A percentile compares a stretch with the other conserved stretches of the same genome.
Conservation (phyloP, 1,139 yeast species). For the Arxiozyma heterogenica region DNA sequence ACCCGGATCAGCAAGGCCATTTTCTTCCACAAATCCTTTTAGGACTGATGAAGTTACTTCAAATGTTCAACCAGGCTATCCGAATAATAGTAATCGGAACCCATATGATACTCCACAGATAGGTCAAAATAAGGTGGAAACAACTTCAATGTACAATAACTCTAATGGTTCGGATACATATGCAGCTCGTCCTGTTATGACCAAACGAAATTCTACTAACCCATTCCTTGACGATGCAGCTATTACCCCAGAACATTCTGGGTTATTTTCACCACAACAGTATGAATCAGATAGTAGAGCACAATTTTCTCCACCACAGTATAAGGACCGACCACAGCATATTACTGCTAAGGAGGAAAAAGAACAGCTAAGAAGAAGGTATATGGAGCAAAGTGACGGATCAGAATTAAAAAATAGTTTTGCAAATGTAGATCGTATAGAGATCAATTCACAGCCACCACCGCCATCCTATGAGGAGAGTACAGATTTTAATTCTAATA, state of each 20-base stretch:
- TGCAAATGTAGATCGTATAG: not conserved
- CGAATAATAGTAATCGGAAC: not conserved
- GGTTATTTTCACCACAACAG: not conserved
- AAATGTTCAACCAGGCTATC: not conserved
- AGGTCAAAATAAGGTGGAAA: not conserved
- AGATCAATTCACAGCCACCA: not conserved
- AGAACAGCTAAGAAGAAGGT: slow-evolving; percentile 27
- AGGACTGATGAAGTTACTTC: slow-evolving; percentile 25
- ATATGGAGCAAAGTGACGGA: slow-evolving; percentile 11
- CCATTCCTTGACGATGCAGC: slow-evolving; percentile 26
- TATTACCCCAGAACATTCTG: slow-evolving; percentile 1
- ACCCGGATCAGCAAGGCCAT: slow-evolving; percentile 33
- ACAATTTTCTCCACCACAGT: slow-evolving; percentile 2
- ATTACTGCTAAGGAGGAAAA: slow-evolving; percentile 31
- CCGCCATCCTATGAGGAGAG: slow-evolving; percentile 67
- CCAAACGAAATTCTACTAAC: slow-evolving; percentile 22
- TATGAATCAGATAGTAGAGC: not conserved
- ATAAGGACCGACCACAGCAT: slow-evolving; percentile 8
- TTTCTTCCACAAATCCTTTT: slow-evolving; percentile 54
- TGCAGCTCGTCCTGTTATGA: not conserved
- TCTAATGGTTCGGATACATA: not conserved
- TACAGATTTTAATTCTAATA: slow-evolving; percentile 34
- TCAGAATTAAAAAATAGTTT: slow-evolving; percentile 6
- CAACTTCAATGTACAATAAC: not conserved
- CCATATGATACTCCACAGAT: not conserved